Percentiles rank a stretch among this genome's conserved stretches.
Conservation (phyloP, 805 yeast genomes). For the Huiozyma sinensis region DNA sequence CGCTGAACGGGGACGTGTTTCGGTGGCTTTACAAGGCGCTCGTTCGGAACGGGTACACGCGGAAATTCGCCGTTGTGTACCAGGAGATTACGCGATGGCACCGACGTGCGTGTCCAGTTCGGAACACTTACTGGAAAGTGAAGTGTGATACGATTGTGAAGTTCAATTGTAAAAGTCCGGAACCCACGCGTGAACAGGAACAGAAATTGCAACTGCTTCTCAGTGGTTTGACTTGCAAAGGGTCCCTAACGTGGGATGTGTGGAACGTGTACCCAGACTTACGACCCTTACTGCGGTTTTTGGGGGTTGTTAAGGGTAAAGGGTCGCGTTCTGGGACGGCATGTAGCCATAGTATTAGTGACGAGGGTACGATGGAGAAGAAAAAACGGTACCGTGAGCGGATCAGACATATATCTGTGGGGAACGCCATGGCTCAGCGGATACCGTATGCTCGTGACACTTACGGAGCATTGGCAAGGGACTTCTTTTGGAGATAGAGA, state of each 20-base stretch:
- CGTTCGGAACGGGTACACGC: constrained; percentile 27
- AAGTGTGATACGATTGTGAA: constrained; percentile 19
- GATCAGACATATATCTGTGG: constrained; percentile 16
- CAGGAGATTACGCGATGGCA: constrained; percentile 13
- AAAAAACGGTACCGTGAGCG: constrained; percentile 12
- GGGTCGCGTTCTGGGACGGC: neutral
- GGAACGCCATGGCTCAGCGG: constrained; percentile 23
- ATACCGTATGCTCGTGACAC: constrained; percentile 26
- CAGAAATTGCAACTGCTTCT: neutral
- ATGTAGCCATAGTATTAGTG: constrained; percentile 5
- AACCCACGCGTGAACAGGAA: neutral
- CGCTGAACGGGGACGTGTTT: neutral
- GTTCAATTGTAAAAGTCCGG: constrained; percentile 8
- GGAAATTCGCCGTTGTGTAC: constrained; percentile 17
- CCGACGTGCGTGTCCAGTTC: constrained; percentile 4
- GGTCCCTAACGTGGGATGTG: constrained; percentile 2
- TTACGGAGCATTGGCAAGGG: constrained; percentile 23
- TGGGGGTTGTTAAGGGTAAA: constrained; percentile 12
- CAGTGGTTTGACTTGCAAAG: neutral
- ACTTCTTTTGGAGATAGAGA: constrained; percentile 8
- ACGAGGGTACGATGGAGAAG: constrained; percentile 1
- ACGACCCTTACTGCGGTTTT: constrained; percentile 11
- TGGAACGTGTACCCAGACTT: constrained; percentile 8
- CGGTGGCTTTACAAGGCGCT: constrained; percentile 24
- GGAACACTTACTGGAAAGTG: constrained; percentile 17